Percentiles rank a stretch among this genome's conserved stretches.
These are phyloP conservation scores for Pestalotiopsis sp. DNA, from an alignment of 2,329 filamentous ascomycete genomes.

Conservation along the genomic window DNA sequence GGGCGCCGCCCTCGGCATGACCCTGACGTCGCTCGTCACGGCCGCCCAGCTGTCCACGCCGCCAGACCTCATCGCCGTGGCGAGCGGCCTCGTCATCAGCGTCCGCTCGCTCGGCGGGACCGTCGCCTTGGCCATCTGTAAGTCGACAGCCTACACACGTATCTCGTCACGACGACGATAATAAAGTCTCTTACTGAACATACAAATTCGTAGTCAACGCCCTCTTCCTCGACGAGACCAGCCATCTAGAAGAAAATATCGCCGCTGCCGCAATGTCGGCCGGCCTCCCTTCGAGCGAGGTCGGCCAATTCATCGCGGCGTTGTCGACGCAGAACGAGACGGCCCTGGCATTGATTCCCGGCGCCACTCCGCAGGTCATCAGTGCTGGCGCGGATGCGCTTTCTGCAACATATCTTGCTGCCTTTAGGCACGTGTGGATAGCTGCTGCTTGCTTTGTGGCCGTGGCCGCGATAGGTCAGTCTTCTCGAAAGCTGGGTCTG, in stretches of 20 bases:
- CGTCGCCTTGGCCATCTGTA: conserved; percentile 48
- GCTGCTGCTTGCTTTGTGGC: conserved; percentile 30
- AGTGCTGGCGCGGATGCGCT: conserved; percentile 26
- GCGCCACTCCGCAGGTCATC: conserved; percentile 31
- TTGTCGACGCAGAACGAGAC: conserved; percentile 28
- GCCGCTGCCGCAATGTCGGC: conserved; percentile 31
- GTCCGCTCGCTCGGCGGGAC: conserved; percentile 47
- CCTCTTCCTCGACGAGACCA: conserved; percentile 29
- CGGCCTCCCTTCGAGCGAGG: conserved; percentile 26
- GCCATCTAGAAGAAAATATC: conserved; percentile 32
- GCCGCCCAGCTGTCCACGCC: conserved; percentile 41
- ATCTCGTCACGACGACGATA: neutral
- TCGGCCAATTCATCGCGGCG: conserved; percentile 29
- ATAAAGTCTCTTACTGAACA: neutral
- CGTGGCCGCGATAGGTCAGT: conserved; percentile 30
- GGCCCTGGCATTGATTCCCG: conserved; percentile 28
- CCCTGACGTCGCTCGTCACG: conserved; percentile 36
- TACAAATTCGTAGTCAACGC: conserved; percentile 21
- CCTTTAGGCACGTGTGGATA: conserved; percentile 37
- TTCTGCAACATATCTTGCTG: conserved; percentile 29
- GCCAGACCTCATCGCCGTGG: conserved; percentile 34
- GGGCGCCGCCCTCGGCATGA: conserved; percentile 37
- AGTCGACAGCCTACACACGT: neutral
- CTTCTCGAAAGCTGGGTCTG: neutral
- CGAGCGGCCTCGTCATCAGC: conserved; percentile 37